A percentile compares a stretch with the other conserved stretches of the same genome.
Conservation (phyloP, 257 asterid genomes). For the Solanum lycopersicoides region DNA sequence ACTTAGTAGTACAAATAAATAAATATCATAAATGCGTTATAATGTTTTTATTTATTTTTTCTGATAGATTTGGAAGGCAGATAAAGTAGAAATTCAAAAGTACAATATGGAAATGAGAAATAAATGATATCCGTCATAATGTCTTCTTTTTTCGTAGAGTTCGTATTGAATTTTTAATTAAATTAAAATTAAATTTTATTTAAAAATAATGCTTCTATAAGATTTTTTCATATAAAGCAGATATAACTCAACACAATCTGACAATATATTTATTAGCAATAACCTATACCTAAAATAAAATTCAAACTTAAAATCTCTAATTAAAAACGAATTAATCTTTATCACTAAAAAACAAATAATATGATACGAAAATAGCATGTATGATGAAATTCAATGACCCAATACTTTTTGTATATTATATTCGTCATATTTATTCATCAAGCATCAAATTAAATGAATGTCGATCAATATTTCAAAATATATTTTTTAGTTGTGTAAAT, state of each 20-base stretch:
- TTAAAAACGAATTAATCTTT: too few relatives aligned
- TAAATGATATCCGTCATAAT: background rate
- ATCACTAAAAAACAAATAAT: background rate
- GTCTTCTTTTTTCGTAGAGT: too few relatives aligned
- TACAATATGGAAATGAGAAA: background rate
- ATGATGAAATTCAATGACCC: background rate
- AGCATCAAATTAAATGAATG: background rate
- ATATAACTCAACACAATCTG: too few relatives aligned
- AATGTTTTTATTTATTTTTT: background rate
- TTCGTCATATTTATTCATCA: too few relatives aligned
- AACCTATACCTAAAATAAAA: too few relatives aligned
- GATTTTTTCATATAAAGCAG: too few relatives aligned
- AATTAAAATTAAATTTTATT: too few relatives aligned
- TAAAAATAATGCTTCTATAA: too few relatives aligned
- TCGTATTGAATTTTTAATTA: too few relatives aligned
- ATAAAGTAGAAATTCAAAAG: background rate
- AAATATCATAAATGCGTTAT: background rate
- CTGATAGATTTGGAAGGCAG: background rate
- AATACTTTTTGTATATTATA: background rate
- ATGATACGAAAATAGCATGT: background rate
- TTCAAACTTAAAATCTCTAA: accelerated
- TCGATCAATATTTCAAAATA: background rate
- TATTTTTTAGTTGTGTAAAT: too few relatives aligned
- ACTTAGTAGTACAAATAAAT: background rate
- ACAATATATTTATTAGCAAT: too few relatives aligned